phyloP scores from a whole-genome alignment of 2,329 filamentous ascomycete species.

The Aspergillus ustus region DNA sequence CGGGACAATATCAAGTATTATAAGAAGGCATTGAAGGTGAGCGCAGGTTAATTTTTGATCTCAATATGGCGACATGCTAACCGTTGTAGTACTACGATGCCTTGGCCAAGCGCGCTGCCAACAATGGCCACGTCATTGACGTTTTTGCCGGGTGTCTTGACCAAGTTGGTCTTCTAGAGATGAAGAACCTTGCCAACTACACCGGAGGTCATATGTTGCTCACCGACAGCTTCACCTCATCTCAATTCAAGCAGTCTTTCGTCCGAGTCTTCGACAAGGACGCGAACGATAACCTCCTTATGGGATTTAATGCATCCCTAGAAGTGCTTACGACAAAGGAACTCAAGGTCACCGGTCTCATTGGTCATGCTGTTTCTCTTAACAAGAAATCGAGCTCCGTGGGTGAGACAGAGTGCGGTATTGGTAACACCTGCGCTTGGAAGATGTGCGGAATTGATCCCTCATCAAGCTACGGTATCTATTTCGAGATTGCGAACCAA shows the following conservation, averaged over 20 bases:
- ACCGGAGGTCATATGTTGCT: constrained; percentile 98
- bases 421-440: constrained; percentile 98
- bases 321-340: constrained; percentile 98
- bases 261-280: constrained; percentile 97
- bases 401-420: constrained; percentile 96
- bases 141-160: constrained; percentile 97
- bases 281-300: constrained; percentile 87
- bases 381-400: constrained; percentile 99
- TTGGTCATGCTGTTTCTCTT: constrained; percentile 92
- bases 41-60: constrained; percentile 23
- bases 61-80: constrained; percentile 25
- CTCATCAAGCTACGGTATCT: constrained; percentile 89
- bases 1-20: constrained; percentile 99
- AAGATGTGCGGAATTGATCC: constrained; percentile 99
- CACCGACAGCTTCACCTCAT: constrained; percentile 97
- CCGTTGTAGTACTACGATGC: constrained; percentile 83
- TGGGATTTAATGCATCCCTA: constrained; percentile 97
- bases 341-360: constrained; percentile 94
- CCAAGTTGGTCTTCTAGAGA: constrained; percentile 94
- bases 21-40: constrained; percentile 95
- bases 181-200: constrained; percentile 95
- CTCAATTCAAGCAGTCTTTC: constrained; percentile 99
- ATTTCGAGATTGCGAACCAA: constrained; percentile 97
- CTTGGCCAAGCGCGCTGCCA: constrained; percentile 88
- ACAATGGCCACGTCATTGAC: constrained; percentile 97